A percentile compares a stretch with the other conserved stretches of the same genome.
Evolutionary conservation across 371 early-diverging fungal species (phyloP).

Genomic region (Rhizopus sp.): DNA sequence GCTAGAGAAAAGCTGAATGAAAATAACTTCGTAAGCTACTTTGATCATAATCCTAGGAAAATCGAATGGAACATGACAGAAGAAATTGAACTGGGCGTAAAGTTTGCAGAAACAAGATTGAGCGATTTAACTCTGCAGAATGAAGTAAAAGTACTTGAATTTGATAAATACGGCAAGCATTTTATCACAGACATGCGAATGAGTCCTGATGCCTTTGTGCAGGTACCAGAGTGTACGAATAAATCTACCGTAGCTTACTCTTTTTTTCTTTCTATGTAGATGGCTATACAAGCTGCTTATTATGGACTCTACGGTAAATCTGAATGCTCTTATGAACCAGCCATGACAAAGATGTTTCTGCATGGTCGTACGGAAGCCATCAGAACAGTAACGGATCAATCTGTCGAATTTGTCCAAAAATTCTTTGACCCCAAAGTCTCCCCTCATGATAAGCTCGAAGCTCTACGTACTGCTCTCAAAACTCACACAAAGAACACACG

Average conservation of each 20-base stretch:
- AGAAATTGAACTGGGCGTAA: slow-evolving; percentile 42
- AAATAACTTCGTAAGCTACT: slow-evolving; percentile 3
- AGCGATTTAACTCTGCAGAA: slow-evolving; percentile 59
- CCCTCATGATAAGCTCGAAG: slow-evolving; percentile 48
- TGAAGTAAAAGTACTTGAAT: slow-evolving; percentile 66
- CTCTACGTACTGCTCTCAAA: slow-evolving; percentile 63
- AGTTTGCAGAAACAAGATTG: slow-evolving; percentile 55
- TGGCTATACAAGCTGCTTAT: slow-evolving; percentile 94
- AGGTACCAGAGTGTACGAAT: slow-evolving; percentile 34
- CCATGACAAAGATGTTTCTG: slow-evolving; percentile 80
- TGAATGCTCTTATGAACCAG: slow-evolving; percentile 86
- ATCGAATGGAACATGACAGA: slow-evolving; percentile 56
- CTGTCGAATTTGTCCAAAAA: slow-evolving; percentile 71
- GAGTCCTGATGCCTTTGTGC: slow-evolving; percentile 78
- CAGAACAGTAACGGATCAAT: slow-evolving; percentile 72
- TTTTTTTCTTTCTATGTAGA: slow-evolving; percentile 40
- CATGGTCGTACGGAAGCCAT: slow-evolving; percentile 91
- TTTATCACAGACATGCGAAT: slow-evolving; percentile 68
- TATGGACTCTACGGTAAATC: slow-evolving; percentile 78
- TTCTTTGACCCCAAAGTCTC: slow-evolving; percentile 57
- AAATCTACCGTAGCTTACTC: not conserved
- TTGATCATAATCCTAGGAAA: slow-evolving; percentile 49
- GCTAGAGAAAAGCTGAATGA: not conserved
- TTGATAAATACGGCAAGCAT: slow-evolving; percentile 67
- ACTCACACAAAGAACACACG: slow-evolving; percentile 73